phyloP scores from a whole-genome alignment of 164 flowering plant genomes.

The Macadamia integrifolia region DNA sequence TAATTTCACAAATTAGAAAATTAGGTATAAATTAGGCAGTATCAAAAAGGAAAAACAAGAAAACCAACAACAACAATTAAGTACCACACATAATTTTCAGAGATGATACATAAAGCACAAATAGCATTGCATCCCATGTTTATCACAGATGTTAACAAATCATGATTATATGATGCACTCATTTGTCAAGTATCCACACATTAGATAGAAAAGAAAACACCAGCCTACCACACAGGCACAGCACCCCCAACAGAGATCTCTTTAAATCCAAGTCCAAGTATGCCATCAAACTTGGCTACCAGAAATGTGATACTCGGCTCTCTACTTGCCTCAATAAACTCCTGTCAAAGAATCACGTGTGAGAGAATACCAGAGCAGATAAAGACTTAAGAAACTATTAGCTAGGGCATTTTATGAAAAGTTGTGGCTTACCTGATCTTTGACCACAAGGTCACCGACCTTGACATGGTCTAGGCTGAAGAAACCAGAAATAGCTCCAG shows the following conservation, averaged over 20 bases:
- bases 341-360: slow-evolving; percentile 29
- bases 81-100: too few species aligned
- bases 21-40: too few species aligned
- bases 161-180: too few species aligned
- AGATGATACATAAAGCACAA: too few species aligned
- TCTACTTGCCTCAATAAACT: slow-evolving; percentile 80
- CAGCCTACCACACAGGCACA: slow-evolving; percentile 69
- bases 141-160: too few species aligned
- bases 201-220: background rate
- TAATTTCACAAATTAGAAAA: too few species aligned
- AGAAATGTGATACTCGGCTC: slow-evolving; percentile 76
- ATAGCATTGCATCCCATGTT: too few species aligned
- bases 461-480: slow-evolving; percentile 69
- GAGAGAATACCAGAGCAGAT: background rate
- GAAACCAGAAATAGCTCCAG: slow-evolving; percentile 80
- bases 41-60: too few species aligned
- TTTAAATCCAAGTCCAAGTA: slow-evolving; percentile 88
- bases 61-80: too few species aligned
- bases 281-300: slow-evolving; percentile 88
- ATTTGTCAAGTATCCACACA: too few species aligned
- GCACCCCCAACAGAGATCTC: slow-evolving; percentile 82
- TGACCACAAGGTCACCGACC: slow-evolving; percentile 70
- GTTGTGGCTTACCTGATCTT: slow-evolving; percentile 48
- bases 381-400: background rate
- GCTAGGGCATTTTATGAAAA: background rate